Percentiles rank a stretch among this genome's conserved stretches.
Evolutionary conservation across 176 grass and related monocot genomes (phyloP).

Genomic region (Eremochloa ophiuroides): DNA sequence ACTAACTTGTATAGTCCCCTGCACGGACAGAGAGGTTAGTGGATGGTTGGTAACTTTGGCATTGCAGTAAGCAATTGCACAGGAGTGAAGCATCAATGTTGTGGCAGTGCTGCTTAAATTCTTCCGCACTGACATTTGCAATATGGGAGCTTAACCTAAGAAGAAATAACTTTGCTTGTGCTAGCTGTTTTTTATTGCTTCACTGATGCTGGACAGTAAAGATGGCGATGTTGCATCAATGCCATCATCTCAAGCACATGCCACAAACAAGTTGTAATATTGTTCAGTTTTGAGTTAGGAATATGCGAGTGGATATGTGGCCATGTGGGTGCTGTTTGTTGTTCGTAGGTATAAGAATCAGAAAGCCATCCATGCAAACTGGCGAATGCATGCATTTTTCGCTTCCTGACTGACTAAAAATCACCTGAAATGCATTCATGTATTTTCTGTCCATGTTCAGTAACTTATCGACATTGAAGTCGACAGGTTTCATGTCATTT

Average conservation of each 20-base stretch:
- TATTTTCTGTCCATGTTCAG: neutral
- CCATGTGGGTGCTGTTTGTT: neutral
- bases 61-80: neutral
- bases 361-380: neutral
- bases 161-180: neutral
- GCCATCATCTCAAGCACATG: neutral
- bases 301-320: neutral
- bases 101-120: neutral
- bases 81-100: neutral
- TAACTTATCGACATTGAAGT: neutral
- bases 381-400: neutral
- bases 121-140: neutral
- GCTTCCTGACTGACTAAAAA: neutral
- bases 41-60: neutral
- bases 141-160: neutral
- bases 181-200: neutral
- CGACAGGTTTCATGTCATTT: neutral
- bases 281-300: neutral
- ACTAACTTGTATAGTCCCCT: slow-evolving; percentile 16
- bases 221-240: neutral
- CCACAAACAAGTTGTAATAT: neutral
- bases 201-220: neutral
- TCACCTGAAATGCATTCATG: neutral
- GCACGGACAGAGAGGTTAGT: neutral
- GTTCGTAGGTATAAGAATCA: neutral